Conservation (phyloP, 1,139 yeast genomes). For the Pichia kudriavzevii region DNA sequence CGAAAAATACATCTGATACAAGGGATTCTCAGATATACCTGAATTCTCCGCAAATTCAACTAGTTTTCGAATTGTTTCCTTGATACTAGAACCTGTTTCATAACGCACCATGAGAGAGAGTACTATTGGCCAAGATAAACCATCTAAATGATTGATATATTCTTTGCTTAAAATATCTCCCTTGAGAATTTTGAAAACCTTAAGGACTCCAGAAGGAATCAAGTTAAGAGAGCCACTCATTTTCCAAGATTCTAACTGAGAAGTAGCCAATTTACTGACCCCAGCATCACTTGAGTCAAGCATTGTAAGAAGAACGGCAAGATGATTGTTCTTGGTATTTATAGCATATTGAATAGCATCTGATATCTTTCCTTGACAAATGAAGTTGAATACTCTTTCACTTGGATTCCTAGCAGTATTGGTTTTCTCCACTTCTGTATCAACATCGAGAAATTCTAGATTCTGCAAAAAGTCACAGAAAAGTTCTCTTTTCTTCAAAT, state of each 20-base stretch:
- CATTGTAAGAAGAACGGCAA: slow-evolving; percentile 63
- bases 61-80: slow-evolving; percentile 14
- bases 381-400: slow-evolving; percentile 43
- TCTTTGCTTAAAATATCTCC: slow-evolving; percentile 40
- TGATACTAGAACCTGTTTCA: slow-evolving; percentile 44
- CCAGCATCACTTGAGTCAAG: slow-evolving; percentile 61
- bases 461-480: slow-evolving; percentile 54
- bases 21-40: slow-evolving; percentile 4
- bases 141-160: slow-evolving; percentile 32
- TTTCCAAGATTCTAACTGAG: slow-evolving; percentile 64
- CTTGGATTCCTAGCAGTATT: slow-evolving; percentile 15
- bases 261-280: slow-evolving; percentile 46
- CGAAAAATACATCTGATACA: slow-evolving; percentile 20
- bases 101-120: slow-evolving; percentile 56
- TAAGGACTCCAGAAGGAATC: slow-evolving; percentile 48
- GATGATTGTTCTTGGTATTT: slow-evolving; percentile 52
- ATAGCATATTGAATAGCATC: slow-evolving; percentile 59
- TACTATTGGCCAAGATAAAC: slow-evolving; percentile 60
- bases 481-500: slow-evolving; percentile 36
- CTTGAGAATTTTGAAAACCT: slow-evolving; percentile 57
- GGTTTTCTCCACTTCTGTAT: slow-evolving; percentile 35
- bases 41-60: slow-evolving; percentile 10
- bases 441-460: too few relatives aligned
- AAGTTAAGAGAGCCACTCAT: slow-evolving; percentile 30
- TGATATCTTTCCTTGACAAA: slow-evolving; percentile 51